Evolutionary conservation across 768 basidiomycete genomes (phyloP).

Genomic region (Hypsizygus marmoreus): DNA sequence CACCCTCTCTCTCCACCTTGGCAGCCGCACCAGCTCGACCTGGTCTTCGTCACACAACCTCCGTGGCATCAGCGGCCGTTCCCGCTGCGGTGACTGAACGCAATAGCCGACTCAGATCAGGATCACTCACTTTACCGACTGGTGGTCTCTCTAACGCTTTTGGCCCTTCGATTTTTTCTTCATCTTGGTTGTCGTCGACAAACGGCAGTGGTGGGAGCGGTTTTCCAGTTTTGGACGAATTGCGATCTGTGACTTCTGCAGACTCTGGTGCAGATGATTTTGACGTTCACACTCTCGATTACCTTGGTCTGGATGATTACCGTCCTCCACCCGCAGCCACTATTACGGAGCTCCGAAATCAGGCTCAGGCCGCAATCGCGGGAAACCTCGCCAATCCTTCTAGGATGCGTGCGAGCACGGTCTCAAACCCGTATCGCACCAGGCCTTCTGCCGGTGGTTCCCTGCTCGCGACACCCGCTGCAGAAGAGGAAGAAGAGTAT

Average conservation of each 20-base stretch:
- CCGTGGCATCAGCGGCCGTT: conserved; percentile 60
- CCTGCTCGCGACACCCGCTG: conserved; percentile 62
- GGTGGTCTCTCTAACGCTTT: conserved; percentile 81
- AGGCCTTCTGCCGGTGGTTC: conserved; percentile 62
- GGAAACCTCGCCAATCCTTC: conserved; percentile 77
- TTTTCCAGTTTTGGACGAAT: conserved; percentile 73
- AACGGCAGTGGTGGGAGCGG: conserved; percentile 57
- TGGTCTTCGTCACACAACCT: conserved; percentile 74
- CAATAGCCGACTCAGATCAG: conserved; percentile 86
- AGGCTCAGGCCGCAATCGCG: conserved; percentile 88
- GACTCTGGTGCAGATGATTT: conserved; percentile 85
- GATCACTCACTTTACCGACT: conserved; percentile 85
- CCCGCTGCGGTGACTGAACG: conserved; percentile 57
- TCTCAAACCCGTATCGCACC: conserved; percentile 87
- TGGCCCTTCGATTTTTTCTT: conserved; percentile 86
- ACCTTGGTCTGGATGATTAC: conserved; percentile 88
- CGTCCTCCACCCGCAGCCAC: conserved; percentile 84
- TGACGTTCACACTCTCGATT: conserved; percentile 93
- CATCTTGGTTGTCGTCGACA: conserved; percentile 79
- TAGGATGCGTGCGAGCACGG: conserved; percentile 85
- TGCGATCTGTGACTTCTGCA: conserved; percentile 77
- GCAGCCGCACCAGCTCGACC: conserved; percentile 54
- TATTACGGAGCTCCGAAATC: conserved; percentile 84
- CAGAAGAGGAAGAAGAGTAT: conserved; percentile 79
- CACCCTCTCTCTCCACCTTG: conserved; percentile 37